Conservation (phyloP, 805 yeast genomes). For the Jamesozyma hellenica region DNA sequence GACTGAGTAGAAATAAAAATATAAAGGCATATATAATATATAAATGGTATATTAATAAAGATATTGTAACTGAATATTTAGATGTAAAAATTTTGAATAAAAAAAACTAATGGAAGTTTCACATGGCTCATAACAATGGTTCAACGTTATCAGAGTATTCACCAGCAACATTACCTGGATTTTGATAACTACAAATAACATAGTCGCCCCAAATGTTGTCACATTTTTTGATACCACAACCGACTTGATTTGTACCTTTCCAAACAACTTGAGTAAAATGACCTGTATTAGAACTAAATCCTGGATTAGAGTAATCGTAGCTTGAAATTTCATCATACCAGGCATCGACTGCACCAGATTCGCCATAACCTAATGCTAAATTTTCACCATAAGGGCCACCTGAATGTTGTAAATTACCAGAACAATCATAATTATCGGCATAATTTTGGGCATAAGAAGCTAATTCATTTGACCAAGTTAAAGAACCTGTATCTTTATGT, state of each 20-base stretch:
- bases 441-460: constrained; percentile 42
- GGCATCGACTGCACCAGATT: constrained; percentile 45
- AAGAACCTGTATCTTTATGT: constrained; percentile 20
- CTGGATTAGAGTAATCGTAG: constrained; percentile 43
- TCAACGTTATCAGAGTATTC: constrained; percentile 10
- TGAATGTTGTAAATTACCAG: constrained; percentile 55
- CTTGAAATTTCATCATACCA: constrained; percentile 60
- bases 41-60: no score
- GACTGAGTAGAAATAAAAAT: no score
- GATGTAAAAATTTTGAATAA: no score
- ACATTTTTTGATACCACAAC: constrained; percentile 64
- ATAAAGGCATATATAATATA: no score
- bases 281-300: constrained; percentile 43
- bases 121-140: constrained; percentile 4
- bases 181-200: constrained; percentile 63
- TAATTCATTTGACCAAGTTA: constrained; percentile 41
- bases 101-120: no score
- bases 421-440: constrained; percentile 41
- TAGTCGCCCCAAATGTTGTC: constrained; percentile 43
- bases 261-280: constrained; percentile 73
- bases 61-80: no score
- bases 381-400: constrained; percentile 59
- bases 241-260: constrained; percentile 49
- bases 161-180: constrained; percentile 52
- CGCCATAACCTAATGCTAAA: constrained; percentile 52